A percentile compares a stretch with the other conserved stretches of the same genome.
phyloP scores from a whole-genome alignment of 2,329 filamentous ascomycete species.

The Tolypocladium ovalisporum region DNA sequence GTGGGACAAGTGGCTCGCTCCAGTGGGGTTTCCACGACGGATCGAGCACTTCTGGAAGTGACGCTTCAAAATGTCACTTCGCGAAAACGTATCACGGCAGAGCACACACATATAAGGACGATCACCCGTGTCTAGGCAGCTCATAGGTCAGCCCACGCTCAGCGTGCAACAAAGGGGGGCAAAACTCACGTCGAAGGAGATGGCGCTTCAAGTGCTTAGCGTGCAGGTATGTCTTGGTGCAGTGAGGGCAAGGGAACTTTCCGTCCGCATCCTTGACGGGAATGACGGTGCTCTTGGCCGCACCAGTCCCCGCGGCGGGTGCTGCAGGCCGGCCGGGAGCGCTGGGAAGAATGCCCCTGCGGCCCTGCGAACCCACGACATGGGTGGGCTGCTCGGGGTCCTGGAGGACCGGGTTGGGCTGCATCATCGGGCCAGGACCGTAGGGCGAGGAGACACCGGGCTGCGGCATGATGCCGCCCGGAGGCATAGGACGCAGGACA shows the following conservation, averaged over 20 bases:
- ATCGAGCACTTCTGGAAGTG: constrained; percentile 99
- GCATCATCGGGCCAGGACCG: constrained; percentile 45
- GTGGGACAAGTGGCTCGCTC: constrained; percentile 88
- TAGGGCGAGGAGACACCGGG: constrained; percentile 49
- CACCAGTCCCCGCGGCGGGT: constrained; percentile 55
- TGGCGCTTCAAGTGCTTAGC: constrained; percentile 97
- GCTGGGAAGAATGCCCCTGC: constrained; percentile 82
- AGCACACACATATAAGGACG: constrained; percentile 97
- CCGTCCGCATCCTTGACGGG: constrained; percentile 93
- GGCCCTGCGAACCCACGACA: constrained; percentile 88
- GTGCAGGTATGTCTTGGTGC: constrained; percentile 95
- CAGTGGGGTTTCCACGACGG: constrained; percentile 87
- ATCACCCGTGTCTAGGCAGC: constrained; percentile 73
- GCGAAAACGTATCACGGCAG: constrained; percentile 94
- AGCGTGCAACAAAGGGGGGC: constrained; percentile 13
- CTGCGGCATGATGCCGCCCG: constrained; percentile 51
- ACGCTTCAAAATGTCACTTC: constrained; percentile 95
- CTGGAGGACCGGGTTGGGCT: constrained; percentile 41
- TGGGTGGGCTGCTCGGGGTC: constrained; percentile 65
- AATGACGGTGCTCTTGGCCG: constrained; percentile 70
- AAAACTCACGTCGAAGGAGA: constrained; percentile 79
- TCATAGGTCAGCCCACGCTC: constrained; percentile 15
- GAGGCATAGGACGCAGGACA: constrained; percentile 59
- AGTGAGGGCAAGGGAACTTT: constrained; percentile 96
- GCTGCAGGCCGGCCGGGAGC: constrained; percentile 77